Percentiles rank a stretch among this genome's conserved stretches.
phyloP scores from a whole-genome alignment of 2,329 filamentous ascomycete genomes.

The Sporothrix brunneoviolacea region DNA sequence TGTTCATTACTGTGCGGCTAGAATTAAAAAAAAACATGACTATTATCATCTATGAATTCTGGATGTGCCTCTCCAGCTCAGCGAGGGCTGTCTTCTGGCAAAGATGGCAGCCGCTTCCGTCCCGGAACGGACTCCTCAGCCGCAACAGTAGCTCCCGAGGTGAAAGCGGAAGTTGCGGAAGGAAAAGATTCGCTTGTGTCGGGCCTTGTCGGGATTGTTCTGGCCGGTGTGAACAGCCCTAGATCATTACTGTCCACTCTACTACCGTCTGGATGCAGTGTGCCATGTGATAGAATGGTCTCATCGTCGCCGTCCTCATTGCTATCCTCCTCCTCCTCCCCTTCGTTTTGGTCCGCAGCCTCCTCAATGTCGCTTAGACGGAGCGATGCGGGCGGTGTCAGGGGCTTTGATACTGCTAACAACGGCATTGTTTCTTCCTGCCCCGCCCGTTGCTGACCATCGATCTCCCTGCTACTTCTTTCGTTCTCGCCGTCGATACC shows the following conservation, averaged over 20 bases:
- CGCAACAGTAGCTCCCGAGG: too few species aligned
- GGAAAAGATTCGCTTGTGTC: neutral
- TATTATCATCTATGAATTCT: conserved; percentile 4
- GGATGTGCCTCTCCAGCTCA: too few species aligned
- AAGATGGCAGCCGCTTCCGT: neutral
- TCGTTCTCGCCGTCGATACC: too few species aligned
- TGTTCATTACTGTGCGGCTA: conserved; percentile 3
- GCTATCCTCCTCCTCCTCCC: neutral
- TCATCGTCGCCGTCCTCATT: neutral
- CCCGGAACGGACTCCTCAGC: too few species aligned
- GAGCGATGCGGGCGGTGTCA: conserved; percentile 2
- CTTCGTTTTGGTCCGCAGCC: conserved; percentile 2
- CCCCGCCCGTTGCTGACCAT: too few species aligned
- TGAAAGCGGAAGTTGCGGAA: too few species aligned
- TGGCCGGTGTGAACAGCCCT: neutral
- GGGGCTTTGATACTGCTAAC: neutral
- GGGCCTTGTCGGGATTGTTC: neutral
- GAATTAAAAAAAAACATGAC: too few species aligned
- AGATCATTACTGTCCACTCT: neutral
- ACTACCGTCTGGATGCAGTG: neutral
- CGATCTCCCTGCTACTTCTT: too few species aligned
- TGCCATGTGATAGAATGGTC: neutral
- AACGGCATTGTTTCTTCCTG: neutral
- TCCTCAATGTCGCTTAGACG: conserved; percentile 13
- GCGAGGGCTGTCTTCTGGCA: neutral